phyloP scores from a whole-genome alignment of 163 green algal species.

The Coccomyxa subellipsoidea region DNA sequence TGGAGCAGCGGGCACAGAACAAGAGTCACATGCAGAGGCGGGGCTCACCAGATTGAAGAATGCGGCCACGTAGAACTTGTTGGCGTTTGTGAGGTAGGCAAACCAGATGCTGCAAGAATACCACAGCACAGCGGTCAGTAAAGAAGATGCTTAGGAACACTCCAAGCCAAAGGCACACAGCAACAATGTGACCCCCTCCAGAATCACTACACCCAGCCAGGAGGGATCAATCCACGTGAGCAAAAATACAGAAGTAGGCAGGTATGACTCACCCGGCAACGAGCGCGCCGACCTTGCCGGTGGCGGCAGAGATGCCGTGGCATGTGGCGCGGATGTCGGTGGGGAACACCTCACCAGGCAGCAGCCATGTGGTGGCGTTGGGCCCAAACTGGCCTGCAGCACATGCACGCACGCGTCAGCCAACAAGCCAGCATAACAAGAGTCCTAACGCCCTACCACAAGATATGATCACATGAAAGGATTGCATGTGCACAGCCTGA shows the following conservation, averaged over 20 bases:
- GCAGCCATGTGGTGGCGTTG: constrained; percentile 61
- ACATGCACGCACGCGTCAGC: not conserved
- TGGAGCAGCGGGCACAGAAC: not conserved
- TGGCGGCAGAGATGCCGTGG: constrained; percentile 60
- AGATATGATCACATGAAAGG: too few relatives aligned
- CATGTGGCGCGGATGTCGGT: constrained; percentile 51
- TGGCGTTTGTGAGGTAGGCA: constrained; percentile 21
- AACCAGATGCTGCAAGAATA: constrained; percentile 24
- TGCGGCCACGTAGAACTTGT: constrained; percentile 47
- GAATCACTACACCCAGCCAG: not conserved
- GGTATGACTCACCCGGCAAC: constrained; percentile 1
- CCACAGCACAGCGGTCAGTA: not conserved
- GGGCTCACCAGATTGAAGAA: constrained; percentile 22
- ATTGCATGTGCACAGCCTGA: too few relatives aligned
- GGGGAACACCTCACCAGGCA: constrained; percentile 47
- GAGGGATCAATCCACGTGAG: not conserved
- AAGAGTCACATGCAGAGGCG: not conserved
- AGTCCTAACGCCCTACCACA: too few relatives aligned
- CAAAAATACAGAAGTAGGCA: not conserved
- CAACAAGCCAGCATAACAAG: not conserved
- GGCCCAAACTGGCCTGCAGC: constrained; percentile 22
- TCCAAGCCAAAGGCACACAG: too few relatives aligned
- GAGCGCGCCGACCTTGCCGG: constrained; percentile 47
- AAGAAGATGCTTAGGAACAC: too few relatives aligned
- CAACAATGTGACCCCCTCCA: too few relatives aligned